Evolutionary conservation across 108 stramenopile species (phyloP).

Genomic region (Conticribra guillardii): DNA sequence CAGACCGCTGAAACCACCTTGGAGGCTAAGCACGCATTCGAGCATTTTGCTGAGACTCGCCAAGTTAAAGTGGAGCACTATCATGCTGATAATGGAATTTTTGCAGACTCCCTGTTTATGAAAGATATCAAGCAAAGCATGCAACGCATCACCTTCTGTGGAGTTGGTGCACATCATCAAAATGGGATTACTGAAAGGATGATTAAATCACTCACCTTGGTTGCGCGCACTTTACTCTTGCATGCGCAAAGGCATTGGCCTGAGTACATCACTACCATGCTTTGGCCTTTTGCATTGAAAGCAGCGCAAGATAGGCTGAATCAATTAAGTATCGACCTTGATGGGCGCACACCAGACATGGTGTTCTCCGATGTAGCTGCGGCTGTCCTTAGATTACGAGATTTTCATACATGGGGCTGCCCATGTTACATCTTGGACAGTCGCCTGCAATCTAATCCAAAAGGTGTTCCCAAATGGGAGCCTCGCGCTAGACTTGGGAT

Average conservation of each 20-base stretch:
- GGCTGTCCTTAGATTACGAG: background rate
- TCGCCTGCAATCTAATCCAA: background rate
- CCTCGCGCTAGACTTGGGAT: background rate
- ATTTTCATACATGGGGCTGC: background rate
- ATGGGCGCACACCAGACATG: background rate
- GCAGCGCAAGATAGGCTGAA: background rate
- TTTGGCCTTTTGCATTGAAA: background rate
- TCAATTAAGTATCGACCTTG: background rate
- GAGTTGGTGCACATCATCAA: background rate
- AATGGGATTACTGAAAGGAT: background rate
- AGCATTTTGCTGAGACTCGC: background rate
- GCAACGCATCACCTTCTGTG: background rate
- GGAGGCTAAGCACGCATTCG: background rate
- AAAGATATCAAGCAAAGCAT: background rate
- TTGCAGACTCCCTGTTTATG: background rate
- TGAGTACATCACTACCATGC: background rate
- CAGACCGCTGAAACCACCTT: background rate
- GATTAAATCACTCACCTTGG: background rate
- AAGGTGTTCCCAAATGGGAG: background rate
- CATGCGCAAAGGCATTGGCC: background rate
- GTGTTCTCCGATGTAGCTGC: background rate
- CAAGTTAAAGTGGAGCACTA: background rate
- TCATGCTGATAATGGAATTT: background rate
- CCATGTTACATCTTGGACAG: background rate
- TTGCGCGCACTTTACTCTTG: background rate